These are phyloP conservation scores for Yamadazyma aaseri DNA, from an alignment of 1,139 yeast genomes.

Conservation along the genomic window DNA sequence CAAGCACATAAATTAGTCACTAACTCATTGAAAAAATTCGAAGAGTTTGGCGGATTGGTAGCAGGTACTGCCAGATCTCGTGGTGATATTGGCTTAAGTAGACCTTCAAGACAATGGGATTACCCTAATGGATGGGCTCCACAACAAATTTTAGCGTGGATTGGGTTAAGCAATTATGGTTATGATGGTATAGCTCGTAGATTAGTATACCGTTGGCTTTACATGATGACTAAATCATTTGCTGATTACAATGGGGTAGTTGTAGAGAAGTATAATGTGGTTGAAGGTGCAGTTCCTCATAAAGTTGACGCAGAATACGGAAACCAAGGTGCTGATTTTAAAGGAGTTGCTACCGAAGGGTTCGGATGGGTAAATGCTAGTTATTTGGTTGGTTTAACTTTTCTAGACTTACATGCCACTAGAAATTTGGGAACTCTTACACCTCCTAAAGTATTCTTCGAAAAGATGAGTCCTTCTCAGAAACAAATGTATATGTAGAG, in stretches of 20 bases:
- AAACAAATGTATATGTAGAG: constrained; percentile 19
- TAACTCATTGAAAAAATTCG: constrained; percentile 67
- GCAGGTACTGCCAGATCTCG: constrained; percentile 80
- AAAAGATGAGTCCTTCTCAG: constrained; percentile 47
- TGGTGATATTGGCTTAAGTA: constrained; percentile 64
- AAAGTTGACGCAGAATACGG: constrained; percentile 96
- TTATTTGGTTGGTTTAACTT: constrained; percentile 70
- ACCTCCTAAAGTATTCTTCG: constrained; percentile 71
- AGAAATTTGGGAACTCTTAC: constrained; percentile 83
- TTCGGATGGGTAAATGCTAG: constrained; percentile 97
- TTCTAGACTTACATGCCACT: constrained; percentile 64
- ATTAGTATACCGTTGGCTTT: constrained; percentile 83
- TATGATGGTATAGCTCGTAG: constrained; percentile 65
- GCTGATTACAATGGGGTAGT: constrained; percentile 94
- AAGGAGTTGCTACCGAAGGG: constrained; percentile 95
- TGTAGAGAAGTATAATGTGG: constrained; percentile 93
- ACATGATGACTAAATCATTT: constrained; percentile 86
- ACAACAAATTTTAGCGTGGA: constrained; percentile 94
- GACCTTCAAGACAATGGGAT: constrained; percentile 97
- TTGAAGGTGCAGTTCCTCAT: constrained; percentile 81
- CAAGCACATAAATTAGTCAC: constrained; percentile 69
- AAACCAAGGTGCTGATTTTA: constrained; percentile 89
- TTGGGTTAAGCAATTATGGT: constrained; percentile 76
- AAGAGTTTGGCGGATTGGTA: constrained; percentile 84
- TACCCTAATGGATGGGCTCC: constrained; percentile 99